Evolutionary conservation across 225 moss, liverwort and hornwort genomes (phyloP).

Genomic region (Marchantia polymorpha): DNA sequence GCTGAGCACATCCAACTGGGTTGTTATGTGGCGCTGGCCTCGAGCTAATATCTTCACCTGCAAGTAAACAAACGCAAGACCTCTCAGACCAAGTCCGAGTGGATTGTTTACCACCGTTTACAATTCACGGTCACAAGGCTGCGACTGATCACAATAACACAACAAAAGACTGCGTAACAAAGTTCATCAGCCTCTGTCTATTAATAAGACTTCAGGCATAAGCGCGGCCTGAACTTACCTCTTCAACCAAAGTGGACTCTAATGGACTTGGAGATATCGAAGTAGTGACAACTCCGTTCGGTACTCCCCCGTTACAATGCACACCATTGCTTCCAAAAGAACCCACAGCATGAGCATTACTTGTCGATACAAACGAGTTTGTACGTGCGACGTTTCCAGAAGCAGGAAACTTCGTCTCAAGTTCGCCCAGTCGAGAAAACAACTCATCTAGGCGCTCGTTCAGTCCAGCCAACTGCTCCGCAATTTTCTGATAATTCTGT

Average conservation of each 20-base stretch:
- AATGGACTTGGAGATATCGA: slow-evolving; percentile 25
- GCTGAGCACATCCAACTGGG: slow-evolving; percentile 50
- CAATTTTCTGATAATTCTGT: slow-evolving; percentile 46
- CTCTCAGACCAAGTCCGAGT: background rate
- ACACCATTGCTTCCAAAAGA: slow-evolving; percentile 49
- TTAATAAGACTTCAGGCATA: no score
- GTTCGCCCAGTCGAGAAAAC: slow-evolving; percentile 39
- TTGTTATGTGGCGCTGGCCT: slow-evolving; percentile 47
- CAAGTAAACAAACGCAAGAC: background rate
- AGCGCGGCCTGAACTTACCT: slow-evolving; percentile 26
- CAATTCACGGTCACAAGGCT: no score
- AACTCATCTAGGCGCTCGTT: slow-evolving; percentile 52
- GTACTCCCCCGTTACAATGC: slow-evolving; percentile 42
- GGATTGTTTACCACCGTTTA: background rate
- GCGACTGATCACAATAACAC: no score
- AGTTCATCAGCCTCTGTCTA: no score
- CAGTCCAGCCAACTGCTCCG: slow-evolving; percentile 48
- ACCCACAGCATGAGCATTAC: slow-evolving; percentile 34
- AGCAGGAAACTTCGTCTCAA: slow-evolving; percentile 40
- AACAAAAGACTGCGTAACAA: no score
- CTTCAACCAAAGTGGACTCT: slow-evolving; percentile 43
- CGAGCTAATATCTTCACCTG: slow-evolving; percentile 46
- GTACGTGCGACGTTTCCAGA: slow-evolving; percentile 38
- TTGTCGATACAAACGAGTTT: slow-evolving; percentile 38
- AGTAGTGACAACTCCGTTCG: slow-evolving; percentile 33